Evolutionary conservation across 1,139 yeast genomes (phyloP), one percentile per base, ranked within the genome.

Genomic region (Blastobotrys ciferrii): DNA sequence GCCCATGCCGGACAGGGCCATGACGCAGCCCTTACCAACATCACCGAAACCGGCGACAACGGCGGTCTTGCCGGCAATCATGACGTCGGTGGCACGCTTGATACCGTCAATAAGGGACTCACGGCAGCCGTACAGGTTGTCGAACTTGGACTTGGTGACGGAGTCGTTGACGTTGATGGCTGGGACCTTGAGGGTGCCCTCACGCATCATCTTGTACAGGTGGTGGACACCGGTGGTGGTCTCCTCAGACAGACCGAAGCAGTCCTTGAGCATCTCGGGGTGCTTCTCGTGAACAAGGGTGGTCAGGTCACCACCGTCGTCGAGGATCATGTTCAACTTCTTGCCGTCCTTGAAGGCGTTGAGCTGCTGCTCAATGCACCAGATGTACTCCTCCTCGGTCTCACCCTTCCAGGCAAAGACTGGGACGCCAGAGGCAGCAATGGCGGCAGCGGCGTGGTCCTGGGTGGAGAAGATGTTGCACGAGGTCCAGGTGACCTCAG

Each of bases 341-440:
- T 87, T 82, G 74, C 81, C 85, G 74, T 91, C 96, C 81, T 92
- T 92, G 94, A 92, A 92, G 56, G 98, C 89, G 70, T 87, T 89
- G 74, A 92, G 84, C 81, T 94, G 98, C 78, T 92, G 98, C 80
- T 94, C 98, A 67, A 92, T 89, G 82, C 99, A 92, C 99, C 99
- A 92, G 68, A 83, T 73, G 84, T 92, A 92, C 79, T 92, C 99
- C 79, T 92, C 98, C 75, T 92, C 99, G 73, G 98, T 88, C 82
- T 92, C 98, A 72, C 99, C 98, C 82, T 92, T 92, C 98, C 98
- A 94, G 67, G 99, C 99, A 65, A 89, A 94, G 61, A 94, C 99
- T 70, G 99, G 98, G 55, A 92, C 95, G 77, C 98, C 99, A 63
- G 97, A 76, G 64, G 98, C 98, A 65, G 99, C 99, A 74, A 94